A percentile compares a stretch with the other conserved stretches of the same genome.
Conservation (phyloP, 2,329 filamentous ascomycete genomes). For the Aureobasidium sp. region DNA sequence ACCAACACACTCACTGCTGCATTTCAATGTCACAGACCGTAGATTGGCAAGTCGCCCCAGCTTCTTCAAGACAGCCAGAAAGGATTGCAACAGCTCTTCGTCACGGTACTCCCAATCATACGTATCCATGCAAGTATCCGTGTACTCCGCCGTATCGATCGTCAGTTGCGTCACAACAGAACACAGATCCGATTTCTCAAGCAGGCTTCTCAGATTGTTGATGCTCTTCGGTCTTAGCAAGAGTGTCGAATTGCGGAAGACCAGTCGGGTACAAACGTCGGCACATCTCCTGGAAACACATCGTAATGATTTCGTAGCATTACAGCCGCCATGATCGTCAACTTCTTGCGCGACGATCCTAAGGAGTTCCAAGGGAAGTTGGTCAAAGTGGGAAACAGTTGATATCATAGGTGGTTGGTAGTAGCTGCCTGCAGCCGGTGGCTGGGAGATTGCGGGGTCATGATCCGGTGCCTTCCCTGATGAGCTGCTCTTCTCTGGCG, state of each 20-base stretch:
- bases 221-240: neutral
- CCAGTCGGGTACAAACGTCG: neutral
- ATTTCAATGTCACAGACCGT: conserved; percentile 2
- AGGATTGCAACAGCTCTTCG: conserved; percentile 3
- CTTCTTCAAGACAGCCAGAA: neutral
- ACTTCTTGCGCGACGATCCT: neutral
- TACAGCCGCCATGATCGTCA: neutral
- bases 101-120: conserved; percentile 12
- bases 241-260: conserved; percentile 5
- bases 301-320: neutral
- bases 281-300: conserved; percentile 10
- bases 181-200: neutral
- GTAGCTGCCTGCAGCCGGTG: neutral
- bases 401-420: neutral
- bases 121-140: conserved; percentile 8
- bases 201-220: neutral
- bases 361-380: neutral
- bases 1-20: conserved; percentile 7
- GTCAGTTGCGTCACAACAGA: neutral
- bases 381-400: neutral
- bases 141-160: conserved; percentile 10
- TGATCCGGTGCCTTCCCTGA: neutral
- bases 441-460: conserved; percentile 5
- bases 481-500: neutral
- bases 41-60: conserved; percentile 4